Evolutionary conservation across 352 stramenopile species (phyloP).

Genomic region (Saprolegnia diclina): DNA sequence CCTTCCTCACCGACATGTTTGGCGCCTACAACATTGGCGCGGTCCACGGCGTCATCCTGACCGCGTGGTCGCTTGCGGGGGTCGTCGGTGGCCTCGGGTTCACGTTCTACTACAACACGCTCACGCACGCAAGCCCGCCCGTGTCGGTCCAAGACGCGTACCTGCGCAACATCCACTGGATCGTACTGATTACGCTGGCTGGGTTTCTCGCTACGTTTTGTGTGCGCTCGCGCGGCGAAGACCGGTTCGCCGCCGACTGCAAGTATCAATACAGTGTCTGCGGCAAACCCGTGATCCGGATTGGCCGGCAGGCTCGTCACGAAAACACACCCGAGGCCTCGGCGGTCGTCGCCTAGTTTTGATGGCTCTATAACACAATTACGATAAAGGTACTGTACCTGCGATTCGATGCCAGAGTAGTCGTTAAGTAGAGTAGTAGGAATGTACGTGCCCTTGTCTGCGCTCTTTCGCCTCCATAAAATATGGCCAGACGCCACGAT

Average conservation of each 20-base stretch:
- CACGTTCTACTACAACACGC: conserved; percentile 2
- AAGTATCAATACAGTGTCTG: conserved; percentile 27
- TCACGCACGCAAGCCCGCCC: not conserved
- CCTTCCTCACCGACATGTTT: conserved; percentile 78
- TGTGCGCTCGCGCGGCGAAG: conserved; percentile 3
- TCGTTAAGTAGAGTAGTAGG: no score
- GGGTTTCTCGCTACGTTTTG: conserved; percentile 4
- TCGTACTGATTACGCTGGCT: not conserved
- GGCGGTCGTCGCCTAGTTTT: no score
- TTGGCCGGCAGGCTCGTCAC: not conserved
- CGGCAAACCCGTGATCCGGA: conserved; percentile 42
- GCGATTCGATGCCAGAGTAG: no score
- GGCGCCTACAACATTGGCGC: conserved; percentile 62
- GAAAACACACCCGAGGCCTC: not conserved
- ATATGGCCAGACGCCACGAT: no score
- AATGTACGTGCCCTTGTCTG: no score
- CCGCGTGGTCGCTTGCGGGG: conserved; percentile 15
- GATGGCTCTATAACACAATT: no score
- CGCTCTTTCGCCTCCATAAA: no score
- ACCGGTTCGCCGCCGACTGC: conserved; percentile 11
- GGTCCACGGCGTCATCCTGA: conserved; percentile 1
- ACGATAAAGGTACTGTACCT: no score
- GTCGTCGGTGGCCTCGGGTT: conserved; percentile 22
- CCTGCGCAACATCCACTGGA: not conserved
- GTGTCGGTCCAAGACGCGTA: not conserved